Conservation (phyloP, 305 asterid species). For the Solanum hybrid region DNA sequence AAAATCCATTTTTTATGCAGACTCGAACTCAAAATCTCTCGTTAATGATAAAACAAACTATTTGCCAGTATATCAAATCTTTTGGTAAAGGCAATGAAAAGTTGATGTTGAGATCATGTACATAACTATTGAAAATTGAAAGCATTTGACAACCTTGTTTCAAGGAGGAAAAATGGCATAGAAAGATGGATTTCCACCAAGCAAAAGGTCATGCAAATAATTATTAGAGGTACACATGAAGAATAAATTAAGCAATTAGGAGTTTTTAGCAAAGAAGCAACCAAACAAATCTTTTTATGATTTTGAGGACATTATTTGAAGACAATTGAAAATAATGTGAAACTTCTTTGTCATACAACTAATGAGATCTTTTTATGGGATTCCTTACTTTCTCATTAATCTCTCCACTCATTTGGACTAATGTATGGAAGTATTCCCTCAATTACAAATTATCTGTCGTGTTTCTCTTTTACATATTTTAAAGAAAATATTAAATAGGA, state of each 20-base stretch:
- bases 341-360: not conserved
- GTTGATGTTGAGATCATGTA: not conserved
- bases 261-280: not conserved
- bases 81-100: not conserved
- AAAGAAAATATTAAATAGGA: not conserved
- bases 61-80: not conserved
- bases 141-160: conserved; percentile 3
- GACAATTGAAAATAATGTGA: not conserved
- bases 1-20: no score
- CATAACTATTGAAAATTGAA: not conserved
- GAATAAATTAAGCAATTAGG: not conserved
- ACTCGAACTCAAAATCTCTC: no score
- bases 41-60: not conserved
- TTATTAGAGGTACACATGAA: not conserved
- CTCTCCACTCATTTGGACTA: not conserved
- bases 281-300: not conserved
- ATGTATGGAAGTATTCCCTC: not conserved
- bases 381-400: not conserved
- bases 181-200: conserved; percentile 8
- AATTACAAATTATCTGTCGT: not conserved
- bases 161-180: conserved; percentile 2
- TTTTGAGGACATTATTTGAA: not conserved
- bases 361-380: not conserved
- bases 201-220: not conserved
- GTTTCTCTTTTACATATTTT: not conserved